Evolutionary conservation across 768 basidiomycete genomes (phyloP).

Genomic region (Lactarius tabidus): DNA sequence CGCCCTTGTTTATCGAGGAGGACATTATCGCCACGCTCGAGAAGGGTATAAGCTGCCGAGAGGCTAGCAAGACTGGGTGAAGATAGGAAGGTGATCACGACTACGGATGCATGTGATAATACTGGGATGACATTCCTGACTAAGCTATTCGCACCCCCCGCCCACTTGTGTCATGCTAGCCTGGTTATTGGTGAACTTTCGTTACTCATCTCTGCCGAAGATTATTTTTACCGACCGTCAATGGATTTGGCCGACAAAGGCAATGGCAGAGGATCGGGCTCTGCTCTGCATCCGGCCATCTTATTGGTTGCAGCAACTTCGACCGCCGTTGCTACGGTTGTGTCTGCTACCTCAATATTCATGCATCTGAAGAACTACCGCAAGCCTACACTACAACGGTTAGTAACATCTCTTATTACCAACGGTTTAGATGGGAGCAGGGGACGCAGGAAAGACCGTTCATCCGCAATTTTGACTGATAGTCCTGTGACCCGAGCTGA

Average conservation of each 20-base stretch:
- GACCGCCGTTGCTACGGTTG: slow-evolving; percentile 63
- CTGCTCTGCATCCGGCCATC: slow-evolving; percentile 46
- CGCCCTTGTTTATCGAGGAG: slow-evolving; percentile 94
- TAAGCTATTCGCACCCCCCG: no score
- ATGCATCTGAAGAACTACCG: slow-evolving; percentile 85
- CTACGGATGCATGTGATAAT: no score
- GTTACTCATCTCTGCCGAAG: background rate
- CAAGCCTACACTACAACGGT: slow-evolving; percentile 79
- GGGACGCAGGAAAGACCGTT: background rate
- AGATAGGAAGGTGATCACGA: no score
- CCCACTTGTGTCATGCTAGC: no score
- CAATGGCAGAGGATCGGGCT: slow-evolving; percentile 46
- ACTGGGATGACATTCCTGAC: no score
- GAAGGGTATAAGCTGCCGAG: slow-evolving; percentile 93
- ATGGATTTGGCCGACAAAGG: background rate
- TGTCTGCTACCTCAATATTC: slow-evolving; percentile 71
- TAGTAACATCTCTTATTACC: slow-evolving; percentile 20
- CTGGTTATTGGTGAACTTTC: no score
- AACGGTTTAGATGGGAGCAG: background rate
- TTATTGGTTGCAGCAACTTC: slow-evolving; percentile 59
- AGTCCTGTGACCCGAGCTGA: background rate
- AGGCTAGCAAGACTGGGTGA: slow-evolving; percentile 93
- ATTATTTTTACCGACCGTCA: background rate
- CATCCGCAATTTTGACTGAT: background rate
- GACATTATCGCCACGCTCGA: slow-evolving; percentile 93